phyloP scores from a whole-genome alignment of 192 early-diverging fungal species.

The Obelidium mucronatum region DNA sequence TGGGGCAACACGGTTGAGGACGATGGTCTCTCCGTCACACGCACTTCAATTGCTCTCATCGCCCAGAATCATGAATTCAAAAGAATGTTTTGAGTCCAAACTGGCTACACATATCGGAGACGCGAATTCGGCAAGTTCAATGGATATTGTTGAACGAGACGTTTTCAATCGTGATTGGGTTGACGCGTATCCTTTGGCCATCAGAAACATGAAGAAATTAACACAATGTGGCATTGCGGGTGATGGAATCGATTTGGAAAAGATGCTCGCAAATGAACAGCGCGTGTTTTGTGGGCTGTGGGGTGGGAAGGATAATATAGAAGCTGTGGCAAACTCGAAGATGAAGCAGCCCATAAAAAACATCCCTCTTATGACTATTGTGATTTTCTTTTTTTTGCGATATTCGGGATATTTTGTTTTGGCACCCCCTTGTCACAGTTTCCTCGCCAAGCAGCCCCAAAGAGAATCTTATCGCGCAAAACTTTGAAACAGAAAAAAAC shows the following conservation, averaged over 20 bases:
- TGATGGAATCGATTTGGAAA: constrained; percentile 15
- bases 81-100: background rate
- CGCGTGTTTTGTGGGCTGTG: constrained; percentile 30
- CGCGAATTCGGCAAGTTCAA: background rate
- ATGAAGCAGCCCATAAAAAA: background rate
- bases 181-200: constrained; percentile 51
- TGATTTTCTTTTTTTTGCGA: background rate
- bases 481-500: too few relatives aligned
- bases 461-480: too few relatives aligned
- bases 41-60: constrained; percentile 59
- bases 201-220: constrained; percentile 60
- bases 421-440: too few relatives aligned
- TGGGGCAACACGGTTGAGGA: constrained; percentile 27
- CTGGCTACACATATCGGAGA: constrained; percentile 7
- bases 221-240: constrained; percentile 29
- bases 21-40: constrained; percentile 50
- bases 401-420: too few relatives aligned
- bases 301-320: constrained; percentile 36
- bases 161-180: constrained; percentile 20
- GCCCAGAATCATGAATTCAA: constrained; percentile 42
- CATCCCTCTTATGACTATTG: background rate
- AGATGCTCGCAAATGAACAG: constrained; percentile 25
- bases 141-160: constrained; percentile 52
- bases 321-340: constrained; percentile 8
- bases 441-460: too few relatives aligned